Evolutionary conservation across 1,139 yeast species (phyloP), one percentile per base, ranked within the genome.

Genomic region (Eremothecium sinecaudum): DNA sequence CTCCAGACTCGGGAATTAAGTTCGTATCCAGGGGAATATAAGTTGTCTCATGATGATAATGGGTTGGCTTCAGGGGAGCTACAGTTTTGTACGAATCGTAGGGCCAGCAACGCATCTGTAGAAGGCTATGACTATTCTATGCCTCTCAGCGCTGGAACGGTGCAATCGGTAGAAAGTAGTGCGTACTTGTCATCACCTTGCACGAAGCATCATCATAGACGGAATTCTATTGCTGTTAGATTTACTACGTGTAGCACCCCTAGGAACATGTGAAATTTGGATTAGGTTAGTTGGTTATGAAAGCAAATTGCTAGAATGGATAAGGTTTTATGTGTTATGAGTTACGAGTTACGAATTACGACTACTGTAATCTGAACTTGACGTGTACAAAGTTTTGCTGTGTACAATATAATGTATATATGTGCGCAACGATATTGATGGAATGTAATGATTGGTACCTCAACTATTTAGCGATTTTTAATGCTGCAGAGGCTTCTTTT

Each of bases 161-260:
- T 13, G 10, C 7, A 8, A n/a, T 11, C 5, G n/a, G 19, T n/a
- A 21, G 30, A 18, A n/a, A n/a, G 14, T 12, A 11, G 13, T 8
- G 30, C 37, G 4, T 38, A 34, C 24, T 24, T 37, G 25, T 21
- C 36, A 10, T 37, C 40, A 4, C 46, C 48, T 3, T 53, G 58
- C 38, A 29, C 41, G 18, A 47, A 52, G 30, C 59, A 53, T 38
- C 59, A 55, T 34, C 59, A 53, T 37, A 47, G 59, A 39, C 46
- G 59, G 33, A 52, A 54, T 33, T 52, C 58, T 7, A 42, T 48
- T 5, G 59, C 59, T 10, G 45, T 53, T 17, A 49, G 45, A 37
- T 55, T 55, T 36, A 39, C 48, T 30, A 51, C 48, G 28, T 11
- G n/a, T n/a, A 24, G n/a, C n/a, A 24, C 28, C 10, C n/a, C n/a